Conservation (phyloP, 164 flowering plant species). For the Cinnamomum chago region DNA sequence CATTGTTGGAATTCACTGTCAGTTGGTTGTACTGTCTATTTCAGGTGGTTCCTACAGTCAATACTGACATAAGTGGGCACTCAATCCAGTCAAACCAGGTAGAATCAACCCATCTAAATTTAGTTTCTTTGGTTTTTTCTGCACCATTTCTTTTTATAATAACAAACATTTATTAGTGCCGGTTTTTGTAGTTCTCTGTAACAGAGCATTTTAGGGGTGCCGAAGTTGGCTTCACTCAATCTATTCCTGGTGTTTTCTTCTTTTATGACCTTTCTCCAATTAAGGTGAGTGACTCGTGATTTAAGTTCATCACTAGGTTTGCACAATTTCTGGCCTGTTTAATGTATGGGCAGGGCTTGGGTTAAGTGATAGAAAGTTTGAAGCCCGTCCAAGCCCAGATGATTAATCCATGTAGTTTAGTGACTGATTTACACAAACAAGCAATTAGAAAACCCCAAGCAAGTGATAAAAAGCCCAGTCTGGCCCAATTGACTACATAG, state of each 20-base stretch:
- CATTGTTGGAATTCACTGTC: background rate
- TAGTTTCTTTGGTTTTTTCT: background rate
- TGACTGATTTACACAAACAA: too few species aligned
- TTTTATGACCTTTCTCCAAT: conserved; percentile 71
- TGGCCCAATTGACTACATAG: too few species aligned
- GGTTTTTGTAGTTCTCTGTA: conserved; percentile 57
- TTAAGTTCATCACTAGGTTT: background rate
- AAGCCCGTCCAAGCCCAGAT: too few species aligned
- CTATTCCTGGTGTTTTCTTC: conserved; percentile 69
- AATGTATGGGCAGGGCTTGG: too few species aligned
- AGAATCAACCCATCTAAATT: background rate
- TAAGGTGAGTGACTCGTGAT: conserved; percentile 36
- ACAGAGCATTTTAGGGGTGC: conserved; percentile 62
- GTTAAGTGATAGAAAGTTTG: too few species aligned
- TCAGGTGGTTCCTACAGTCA: conserved; percentile 89
- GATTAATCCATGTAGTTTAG: too few species aligned
- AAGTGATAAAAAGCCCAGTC: too few species aligned
- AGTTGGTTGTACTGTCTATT: background rate
- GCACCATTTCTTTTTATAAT: background rate
- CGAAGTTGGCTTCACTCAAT: conserved; percentile 29
- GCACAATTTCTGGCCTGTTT: too few species aligned
- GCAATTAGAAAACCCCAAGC: too few species aligned
- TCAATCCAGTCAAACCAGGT: conserved; percentile 70
- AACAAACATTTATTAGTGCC: background rate
- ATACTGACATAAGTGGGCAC: conserved; percentile 60